Evolutionary conservation across 2,329 filamentous ascomycete species (phyloP).

Genomic region (Cladosporium sp.): DNA sequence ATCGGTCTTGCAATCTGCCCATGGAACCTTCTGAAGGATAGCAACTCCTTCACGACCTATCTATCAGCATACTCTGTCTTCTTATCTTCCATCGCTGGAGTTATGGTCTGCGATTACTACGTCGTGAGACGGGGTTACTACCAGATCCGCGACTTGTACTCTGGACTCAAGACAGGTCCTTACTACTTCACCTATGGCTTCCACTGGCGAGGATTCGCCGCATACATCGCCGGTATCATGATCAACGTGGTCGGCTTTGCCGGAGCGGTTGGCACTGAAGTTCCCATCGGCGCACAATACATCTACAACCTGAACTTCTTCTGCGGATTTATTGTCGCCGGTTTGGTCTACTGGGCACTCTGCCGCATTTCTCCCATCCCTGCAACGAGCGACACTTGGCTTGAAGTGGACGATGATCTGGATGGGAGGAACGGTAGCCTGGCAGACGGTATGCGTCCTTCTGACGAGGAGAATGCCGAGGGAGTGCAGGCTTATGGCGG

Average conservation of each 20-base stretch:
- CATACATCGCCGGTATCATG: constrained; percentile 77
- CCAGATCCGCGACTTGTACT: constrained; percentile 74
- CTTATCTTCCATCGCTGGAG: constrained; percentile 88
- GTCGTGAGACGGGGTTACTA: constrained; percentile 77
- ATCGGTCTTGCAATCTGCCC: constrained; percentile 37
- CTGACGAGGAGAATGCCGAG: constrained; percentile 4
- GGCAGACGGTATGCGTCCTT: background rate
- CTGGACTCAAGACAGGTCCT: constrained; percentile 58
- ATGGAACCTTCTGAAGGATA: constrained; percentile 47
- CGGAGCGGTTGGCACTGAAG: constrained; percentile 65
- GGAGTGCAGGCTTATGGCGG: constrained; percentile 4
- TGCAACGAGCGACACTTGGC: constrained; percentile 70
- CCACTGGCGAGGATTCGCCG: constrained; percentile 77
- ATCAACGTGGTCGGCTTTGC: constrained; percentile 92
- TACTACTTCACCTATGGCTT: constrained; percentile 74
- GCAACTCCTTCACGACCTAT: constrained; percentile 86
- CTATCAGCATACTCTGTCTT: constrained; percentile 91
- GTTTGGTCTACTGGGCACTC: constrained; percentile 63
- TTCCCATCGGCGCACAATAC: constrained; percentile 75
- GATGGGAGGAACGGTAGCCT: constrained; percentile 2
- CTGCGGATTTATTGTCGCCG: constrained; percentile 70
- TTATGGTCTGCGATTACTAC: constrained; percentile 86
- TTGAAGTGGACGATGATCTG: constrained; percentile 63
- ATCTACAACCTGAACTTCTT: constrained; percentile 93
- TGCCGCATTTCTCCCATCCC: constrained; percentile 68